phyloP scores from a whole-genome alignment of 352 stramenopile genomes.

The Globisporangium radiosum region DNA sequence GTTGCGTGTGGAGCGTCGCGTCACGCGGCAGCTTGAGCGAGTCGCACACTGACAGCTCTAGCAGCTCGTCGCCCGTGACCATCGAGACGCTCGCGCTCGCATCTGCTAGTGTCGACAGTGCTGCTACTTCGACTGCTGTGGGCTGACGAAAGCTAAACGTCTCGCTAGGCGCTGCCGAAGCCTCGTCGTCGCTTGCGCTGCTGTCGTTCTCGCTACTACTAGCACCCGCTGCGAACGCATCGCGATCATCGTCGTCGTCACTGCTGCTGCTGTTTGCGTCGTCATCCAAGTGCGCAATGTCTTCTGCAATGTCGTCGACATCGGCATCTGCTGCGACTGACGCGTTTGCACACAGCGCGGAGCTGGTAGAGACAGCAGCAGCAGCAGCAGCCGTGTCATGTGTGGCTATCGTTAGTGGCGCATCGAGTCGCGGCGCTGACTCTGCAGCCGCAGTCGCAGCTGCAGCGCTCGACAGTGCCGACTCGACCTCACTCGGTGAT shows the following conservation, averaged over 20 bases:
- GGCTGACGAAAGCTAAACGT: conserved; percentile 9
- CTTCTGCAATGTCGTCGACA: conserved; percentile 31
- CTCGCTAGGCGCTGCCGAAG: background rate
- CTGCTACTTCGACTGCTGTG: background rate
- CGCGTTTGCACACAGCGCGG: background rate
- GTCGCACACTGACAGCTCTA: conserved; percentile 28
- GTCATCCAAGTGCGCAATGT: conserved; percentile 14
- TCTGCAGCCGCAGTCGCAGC: too few species aligned
- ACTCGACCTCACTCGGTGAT: too few species aligned
- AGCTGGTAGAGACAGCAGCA: too few species aligned
- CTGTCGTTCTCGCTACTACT: conserved; percentile 17
- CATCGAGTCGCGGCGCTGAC: too few species aligned
- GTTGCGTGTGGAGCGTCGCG: conserved; percentile 5
- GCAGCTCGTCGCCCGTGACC: conserved; percentile 18
- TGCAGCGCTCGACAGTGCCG: too few species aligned
- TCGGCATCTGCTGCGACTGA: background rate
- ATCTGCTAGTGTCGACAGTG: background rate
- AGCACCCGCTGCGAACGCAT: background rate
- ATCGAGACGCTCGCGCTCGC: background rate
- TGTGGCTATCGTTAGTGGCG: too few species aligned
- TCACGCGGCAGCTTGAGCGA: conserved; percentile 14
- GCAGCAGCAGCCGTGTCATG: too few species aligned
- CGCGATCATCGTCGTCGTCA: too few species aligned
- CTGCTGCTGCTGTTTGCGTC: conserved; percentile 7
- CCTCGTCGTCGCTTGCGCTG: background rate